phyloP scores from a whole-genome alignment of 2,329 filamentous ascomycete species.

The Trichoderma sp. region DNA sequence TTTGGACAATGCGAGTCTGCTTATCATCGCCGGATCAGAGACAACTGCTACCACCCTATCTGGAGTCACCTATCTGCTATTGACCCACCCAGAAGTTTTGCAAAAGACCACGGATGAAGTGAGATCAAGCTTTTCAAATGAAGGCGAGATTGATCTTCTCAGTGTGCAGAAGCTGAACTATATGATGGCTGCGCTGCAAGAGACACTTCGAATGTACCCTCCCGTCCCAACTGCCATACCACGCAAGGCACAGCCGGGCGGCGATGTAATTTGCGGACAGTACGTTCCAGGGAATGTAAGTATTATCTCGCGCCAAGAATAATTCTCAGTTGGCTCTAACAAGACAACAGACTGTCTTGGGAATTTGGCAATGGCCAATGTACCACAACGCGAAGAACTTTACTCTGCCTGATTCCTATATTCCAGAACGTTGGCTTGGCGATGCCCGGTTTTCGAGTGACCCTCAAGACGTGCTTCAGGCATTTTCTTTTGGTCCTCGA shows the following conservation, averaged over 20 bases:
- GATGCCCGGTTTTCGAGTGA: constrained; percentile 27
- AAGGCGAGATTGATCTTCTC: constrained; percentile 22
- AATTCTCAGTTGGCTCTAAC: neutral
- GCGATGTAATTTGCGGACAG: constrained; percentile 31
- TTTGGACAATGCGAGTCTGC: constrained; percentile 8
- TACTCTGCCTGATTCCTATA: constrained; percentile 33
- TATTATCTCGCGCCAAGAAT: too few species aligned
- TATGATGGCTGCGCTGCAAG: constrained; percentile 50
- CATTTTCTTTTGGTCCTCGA: constrained; percentile 32
- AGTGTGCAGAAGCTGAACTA: constrained; percentile 33
- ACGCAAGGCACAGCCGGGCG: constrained; percentile 31
- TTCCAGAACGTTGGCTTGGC: constrained; percentile 39
- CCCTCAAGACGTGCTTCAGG: constrained; percentile 27
- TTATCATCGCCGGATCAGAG: constrained; percentile 33
- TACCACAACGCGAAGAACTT: constrained; percentile 36
- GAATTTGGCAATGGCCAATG: constrained; percentile 34
- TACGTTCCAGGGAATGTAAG: constrained; percentile 36
- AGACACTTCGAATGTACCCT: constrained; percentile 48
- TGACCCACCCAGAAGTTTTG: constrained; percentile 31
- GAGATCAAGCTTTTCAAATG: constrained; percentile 15
- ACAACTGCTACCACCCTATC: constrained; percentile 34
- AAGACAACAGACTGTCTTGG: constrained; percentile 30
- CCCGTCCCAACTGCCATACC: constrained; percentile 41
- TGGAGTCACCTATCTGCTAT: constrained; percentile 30
- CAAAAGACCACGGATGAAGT: constrained; percentile 37